These are phyloP conservation scores for Globisporangium megalacanthum DNA, from an alignment of 352 stramenopile species.

Conservation along the genomic window DNA sequence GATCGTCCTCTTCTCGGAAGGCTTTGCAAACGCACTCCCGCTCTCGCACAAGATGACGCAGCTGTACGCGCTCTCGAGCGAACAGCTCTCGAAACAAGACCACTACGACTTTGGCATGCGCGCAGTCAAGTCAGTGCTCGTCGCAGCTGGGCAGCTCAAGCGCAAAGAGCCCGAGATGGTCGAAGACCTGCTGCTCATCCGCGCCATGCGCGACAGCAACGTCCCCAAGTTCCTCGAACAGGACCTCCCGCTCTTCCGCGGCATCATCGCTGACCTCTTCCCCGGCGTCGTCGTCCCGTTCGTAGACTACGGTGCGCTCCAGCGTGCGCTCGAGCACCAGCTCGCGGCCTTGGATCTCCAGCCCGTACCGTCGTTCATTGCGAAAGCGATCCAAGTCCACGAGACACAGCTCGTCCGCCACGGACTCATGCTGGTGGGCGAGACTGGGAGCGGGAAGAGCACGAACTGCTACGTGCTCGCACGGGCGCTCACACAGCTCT, in stretches of 20 bases:
- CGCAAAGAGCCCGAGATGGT: slow-evolving; percentile 92
- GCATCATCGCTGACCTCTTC: slow-evolving; percentile 94
- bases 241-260: slow-evolving; percentile 91
- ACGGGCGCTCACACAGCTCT: slow-evolving; percentile 63
- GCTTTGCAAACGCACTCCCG: slow-evolving; percentile 90
- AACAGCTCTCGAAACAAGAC: slow-evolving; percentile 93
- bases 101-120: slow-evolving; percentile 95
- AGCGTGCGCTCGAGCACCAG: slow-evolving; percentile 85
- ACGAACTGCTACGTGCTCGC: slow-evolving; percentile 78
- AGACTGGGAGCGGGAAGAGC: slow-evolving; percentile 87
- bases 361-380: slow-evolving; percentile 81
- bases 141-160: slow-evolving; percentile 92
- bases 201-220: slow-evolving; percentile 95
- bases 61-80: slow-evolving; percentile 89
- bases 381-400: slow-evolving; percentile 86
- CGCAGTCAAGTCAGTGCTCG: slow-evolving; percentile 91
- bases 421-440: slow-evolving; percentile 94
- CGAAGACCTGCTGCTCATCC: slow-evolving; percentile 92
- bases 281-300: slow-evolving; percentile 92
- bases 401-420: slow-evolving; percentile 90
- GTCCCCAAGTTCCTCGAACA: slow-evolving; percentile 95
- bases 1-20: slow-evolving; percentile 93
- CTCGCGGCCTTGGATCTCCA: slow-evolving; percentile 71
- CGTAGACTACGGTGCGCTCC: slow-evolving; percentile 90
- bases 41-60: slow-evolving; percentile 94